These are phyloP conservation scores for Rosa hybrid DNA, from an alignment of 331 rosid genomes.

Conservation along the genomic window DNA sequence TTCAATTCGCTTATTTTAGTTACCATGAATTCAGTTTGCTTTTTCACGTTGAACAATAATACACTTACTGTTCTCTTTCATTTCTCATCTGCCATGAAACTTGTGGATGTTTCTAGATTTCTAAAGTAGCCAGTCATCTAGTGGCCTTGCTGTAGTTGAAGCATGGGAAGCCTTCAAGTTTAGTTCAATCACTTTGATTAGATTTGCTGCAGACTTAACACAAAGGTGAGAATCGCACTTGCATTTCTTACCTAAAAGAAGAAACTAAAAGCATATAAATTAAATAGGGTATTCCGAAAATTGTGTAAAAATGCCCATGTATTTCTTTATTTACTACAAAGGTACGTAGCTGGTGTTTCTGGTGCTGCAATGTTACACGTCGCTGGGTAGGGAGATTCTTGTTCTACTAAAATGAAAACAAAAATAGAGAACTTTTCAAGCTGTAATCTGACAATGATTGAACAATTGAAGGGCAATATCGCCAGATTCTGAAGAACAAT, in stretches of 20 bases:
- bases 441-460: background rate
- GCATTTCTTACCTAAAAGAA: background rate
- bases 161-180: background rate
- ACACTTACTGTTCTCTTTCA: too few species aligned
- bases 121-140: too few species aligned
- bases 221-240: background rate
- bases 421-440: background rate
- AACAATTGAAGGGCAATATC: background rate
- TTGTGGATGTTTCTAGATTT: too few species aligned
- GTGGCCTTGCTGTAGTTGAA: background rate
- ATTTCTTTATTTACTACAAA: background rate
- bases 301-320: background rate
- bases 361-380: slow-evolving; percentile 2
- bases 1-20: too few species aligned
- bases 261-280: background rate
- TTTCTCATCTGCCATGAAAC: too few species aligned
- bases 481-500: background rate
- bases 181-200: background rate
- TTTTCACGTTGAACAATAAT: too few species aligned
- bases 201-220: background rate
- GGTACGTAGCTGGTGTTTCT: background rate
- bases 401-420: background rate
- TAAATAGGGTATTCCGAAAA: background rate
- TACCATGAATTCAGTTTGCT: too few species aligned
- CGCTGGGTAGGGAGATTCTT: background rate